Base-by-base conservation (phyloP, 2,329 filamentous ascomycete genomes). In the Diaporthe batatas region DNA sequence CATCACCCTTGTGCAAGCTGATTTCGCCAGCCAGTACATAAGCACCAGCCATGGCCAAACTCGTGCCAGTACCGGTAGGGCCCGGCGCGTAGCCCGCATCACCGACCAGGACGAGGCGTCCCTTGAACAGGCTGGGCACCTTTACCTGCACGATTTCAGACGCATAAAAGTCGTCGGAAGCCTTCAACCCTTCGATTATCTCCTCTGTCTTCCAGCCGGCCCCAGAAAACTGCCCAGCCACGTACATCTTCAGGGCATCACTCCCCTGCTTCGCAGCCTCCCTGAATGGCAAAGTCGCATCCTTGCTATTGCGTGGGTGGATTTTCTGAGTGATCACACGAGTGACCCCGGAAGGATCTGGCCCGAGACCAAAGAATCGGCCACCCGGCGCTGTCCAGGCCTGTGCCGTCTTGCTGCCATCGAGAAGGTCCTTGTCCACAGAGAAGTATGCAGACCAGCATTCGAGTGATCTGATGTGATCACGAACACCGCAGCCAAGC, bases 21-120 rank as follows among this genome's bases (percentile, higher is more conserved):
- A 85, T 76, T 76, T 85, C 85, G 6, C 86, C 85, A 0, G 85
- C 86, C 39, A 88, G 78, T 5, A 87, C 75, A 75, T 88, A 87
- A 2, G 83, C 86, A 7, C 81, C 81, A 2, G 82, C 76, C 18
- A 87, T 76, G 0, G 83, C 82, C 4, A 80, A 76, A 11, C 80
- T 81, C 6, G 83, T 85, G 8, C 84, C 84, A 68, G 80, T 79
- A 0, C 86, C 85, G 1, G 83, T 84, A 18, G 81, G 79, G 2
- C 83, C 82, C 6, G 83, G 79, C 6, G 81, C 80, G 72, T 83
- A 85, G 2, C 80, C 85, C 3, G 85, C 82, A 74, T 87, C 84
- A 4, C 84, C 85, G 0, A 86, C 70, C 18, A 83, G 75, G 2
- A 80, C 79, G 53, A 84, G 80, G 0, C 84, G 82, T 0, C 81